Evolutionary conservation across 345 rosid species (phyloP).

Genomic region (Melastoma malabathricum): DNA sequence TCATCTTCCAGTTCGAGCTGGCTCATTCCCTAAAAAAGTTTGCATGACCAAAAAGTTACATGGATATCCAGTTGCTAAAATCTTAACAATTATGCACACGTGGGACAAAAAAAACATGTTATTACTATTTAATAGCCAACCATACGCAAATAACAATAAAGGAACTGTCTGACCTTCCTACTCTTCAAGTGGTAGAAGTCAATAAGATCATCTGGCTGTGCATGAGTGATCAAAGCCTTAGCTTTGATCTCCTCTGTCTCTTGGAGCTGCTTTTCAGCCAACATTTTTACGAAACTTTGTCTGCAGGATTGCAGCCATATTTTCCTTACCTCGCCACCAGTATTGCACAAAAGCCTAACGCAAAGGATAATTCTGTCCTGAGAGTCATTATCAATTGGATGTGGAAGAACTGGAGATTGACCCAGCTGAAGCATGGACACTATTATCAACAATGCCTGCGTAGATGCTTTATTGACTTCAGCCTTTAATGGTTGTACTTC

Average conservation of each 20-base stretch:
- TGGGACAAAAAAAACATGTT: background rate
- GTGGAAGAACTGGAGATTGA: conserved; percentile 72
- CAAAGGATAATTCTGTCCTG: conserved; percentile 76
- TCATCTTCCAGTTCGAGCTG: conserved; percentile 98
- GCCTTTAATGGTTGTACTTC: conserved; percentile 75
- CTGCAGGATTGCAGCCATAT: conserved; percentile 90
- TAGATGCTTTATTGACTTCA: conserved; percentile 60
- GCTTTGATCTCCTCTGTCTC: conserved; percentile 87
- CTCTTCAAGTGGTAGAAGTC: conserved; percentile 98
- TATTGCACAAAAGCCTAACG: conserved; percentile 66
- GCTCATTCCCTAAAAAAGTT: conserved; percentile 80
- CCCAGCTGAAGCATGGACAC: conserved; percentile 92
- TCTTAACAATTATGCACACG: background rate
- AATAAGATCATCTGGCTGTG: conserved; percentile 96
- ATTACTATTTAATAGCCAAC: background rate
- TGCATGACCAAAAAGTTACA: background rate
- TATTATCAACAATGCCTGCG: conserved; percentile 71
- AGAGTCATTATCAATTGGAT: conserved; percentile 90
- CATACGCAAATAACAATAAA: background rate
- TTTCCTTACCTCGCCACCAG: conserved; percentile 66
- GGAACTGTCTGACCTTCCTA: conserved; percentile 50
- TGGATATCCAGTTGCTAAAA: background rate
- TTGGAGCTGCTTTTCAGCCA: conserved; percentile 75
- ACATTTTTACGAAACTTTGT: conserved; percentile 90
- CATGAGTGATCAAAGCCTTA: conserved; percentile 80